Conservation (phyloP, 2,329 filamentous ascomycete genomes). For the Pseudogymnoascus sp. region DNA sequence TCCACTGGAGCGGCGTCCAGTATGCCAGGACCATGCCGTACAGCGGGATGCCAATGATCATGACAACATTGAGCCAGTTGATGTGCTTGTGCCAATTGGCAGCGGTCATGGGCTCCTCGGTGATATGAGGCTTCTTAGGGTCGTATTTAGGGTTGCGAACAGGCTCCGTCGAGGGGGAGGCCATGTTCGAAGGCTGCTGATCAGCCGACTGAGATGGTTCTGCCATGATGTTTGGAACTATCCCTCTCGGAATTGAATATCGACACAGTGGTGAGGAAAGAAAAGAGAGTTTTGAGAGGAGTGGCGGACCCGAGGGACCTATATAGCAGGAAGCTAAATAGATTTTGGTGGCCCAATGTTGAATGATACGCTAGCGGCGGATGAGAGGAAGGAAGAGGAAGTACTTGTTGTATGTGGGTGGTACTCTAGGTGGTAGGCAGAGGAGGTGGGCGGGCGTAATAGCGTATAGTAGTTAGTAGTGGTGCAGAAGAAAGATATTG, state of each 20-base stretch:
- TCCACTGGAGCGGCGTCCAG: conserved; percentile 65
- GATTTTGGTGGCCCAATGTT: conserved; percentile 3
- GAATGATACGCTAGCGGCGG: conserved; percentile 9
- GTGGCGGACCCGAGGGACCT: background rate
- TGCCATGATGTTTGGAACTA: conserved; percentile 2
- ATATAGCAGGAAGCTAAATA: conserved; percentile 10
- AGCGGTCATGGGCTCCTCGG: conserved; percentile 69
- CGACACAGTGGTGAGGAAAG: conserved; percentile 1
- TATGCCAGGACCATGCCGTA: conserved; percentile 64
- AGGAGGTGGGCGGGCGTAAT: background rate
- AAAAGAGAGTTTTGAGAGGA: background rate
- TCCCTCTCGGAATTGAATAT: background rate
- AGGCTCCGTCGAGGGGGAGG: conserved; percentile 22
- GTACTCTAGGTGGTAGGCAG: background rate
- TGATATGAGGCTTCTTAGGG: conserved; percentile 70
- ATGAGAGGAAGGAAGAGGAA: conserved; percentile 7
- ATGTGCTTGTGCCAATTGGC: conserved; percentile 86
- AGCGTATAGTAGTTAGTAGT: no score
- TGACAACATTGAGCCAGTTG: conserved; percentile 82
- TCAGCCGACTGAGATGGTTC: conserved; percentile 15
- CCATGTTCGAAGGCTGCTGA: conserved; percentile 23
- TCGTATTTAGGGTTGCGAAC: conserved; percentile 38
- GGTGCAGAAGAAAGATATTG: background rate
- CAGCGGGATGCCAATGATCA: conserved; percentile 71
- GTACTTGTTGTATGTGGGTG: no score